A percentile compares a stretch with the other conserved stretches of the same genome.
These are phyloP conservation scores for Epichloe gansuensis DNA, from an alignment of 2,329 filamentous ascomycete species.

Conservation along the genomic window DNA sequence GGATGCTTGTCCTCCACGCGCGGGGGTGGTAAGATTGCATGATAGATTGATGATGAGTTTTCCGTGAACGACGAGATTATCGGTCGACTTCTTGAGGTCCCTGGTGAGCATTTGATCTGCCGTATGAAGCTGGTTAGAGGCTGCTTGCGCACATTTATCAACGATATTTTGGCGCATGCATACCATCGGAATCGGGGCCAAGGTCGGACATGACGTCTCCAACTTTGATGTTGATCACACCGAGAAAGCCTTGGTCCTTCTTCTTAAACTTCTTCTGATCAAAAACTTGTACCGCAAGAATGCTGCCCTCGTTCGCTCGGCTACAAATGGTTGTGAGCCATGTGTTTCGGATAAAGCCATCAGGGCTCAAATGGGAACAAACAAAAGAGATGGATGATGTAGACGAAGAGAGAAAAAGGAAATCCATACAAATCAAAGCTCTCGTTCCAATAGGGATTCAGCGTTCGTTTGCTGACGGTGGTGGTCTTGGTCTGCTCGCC, in stretches of 20 bases:
- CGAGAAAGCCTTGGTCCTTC: conserved; percentile 98
- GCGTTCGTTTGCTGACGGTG: conserved; percentile 86
- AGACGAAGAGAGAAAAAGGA: conserved; percentile 2
- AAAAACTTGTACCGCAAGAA: conserved; percentile 95
- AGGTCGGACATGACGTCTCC: conserved; percentile 82
- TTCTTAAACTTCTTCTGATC: conserved; percentile 99
- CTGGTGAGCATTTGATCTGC: conserved; percentile 98
- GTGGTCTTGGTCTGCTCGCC: conserved; percentile 99
- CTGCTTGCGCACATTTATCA: conserved; percentile 10
- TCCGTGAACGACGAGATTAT: conserved; percentile 94
- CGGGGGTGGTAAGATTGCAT: conserved; percentile 68
- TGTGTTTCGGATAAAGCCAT: not conserved
- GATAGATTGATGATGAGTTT: conserved; percentile 96
- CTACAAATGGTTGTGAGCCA: conserved; percentile 32
- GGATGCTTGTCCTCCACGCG: conserved; percentile 37
- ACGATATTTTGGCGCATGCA: conserved; percentile 14
- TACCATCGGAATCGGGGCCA: conserved; percentile 82
- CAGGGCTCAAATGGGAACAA: not conserved
- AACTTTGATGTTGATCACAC: conserved; percentile 93
- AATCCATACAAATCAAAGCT: conserved; percentile 84
- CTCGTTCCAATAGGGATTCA: conserved; percentile 99
- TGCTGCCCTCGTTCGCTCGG: conserved; percentile 85
- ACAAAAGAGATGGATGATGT: not conserved
- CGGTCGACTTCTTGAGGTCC: conserved; percentile 94
- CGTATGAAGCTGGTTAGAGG: conserved; percentile 15